Conservation (phyloP, 177 flowering plant genomes). For the Telopea speciosissima region DNA sequence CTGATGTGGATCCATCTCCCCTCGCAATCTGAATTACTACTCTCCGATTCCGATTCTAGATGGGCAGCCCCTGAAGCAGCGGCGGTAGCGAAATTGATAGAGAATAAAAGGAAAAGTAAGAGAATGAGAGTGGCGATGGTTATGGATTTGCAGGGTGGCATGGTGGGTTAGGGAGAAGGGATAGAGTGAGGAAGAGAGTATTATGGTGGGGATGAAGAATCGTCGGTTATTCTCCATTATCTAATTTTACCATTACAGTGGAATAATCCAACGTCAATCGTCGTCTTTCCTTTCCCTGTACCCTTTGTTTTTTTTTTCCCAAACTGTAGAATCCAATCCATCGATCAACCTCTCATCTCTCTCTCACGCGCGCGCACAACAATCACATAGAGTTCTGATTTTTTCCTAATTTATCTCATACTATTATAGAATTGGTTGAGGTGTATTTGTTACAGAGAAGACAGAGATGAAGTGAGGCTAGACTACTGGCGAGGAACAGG, state of each 20-base stretch:
- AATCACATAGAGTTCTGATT: too few species aligned
- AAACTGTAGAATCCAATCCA: too few species aligned
- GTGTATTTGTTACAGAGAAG: too few species aligned
- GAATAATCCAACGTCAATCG: background rate
- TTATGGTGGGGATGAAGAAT: background rate
- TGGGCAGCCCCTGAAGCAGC: background rate
- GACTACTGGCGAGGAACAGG: too few species aligned
- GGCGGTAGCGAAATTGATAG: slow-evolving; percentile 4
- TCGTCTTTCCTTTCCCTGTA: too few species aligned
- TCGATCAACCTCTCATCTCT: too few species aligned
- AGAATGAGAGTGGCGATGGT: slow-evolving; percentile 4
- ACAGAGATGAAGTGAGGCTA: too few species aligned
- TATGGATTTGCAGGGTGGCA: slow-evolving; percentile 13
- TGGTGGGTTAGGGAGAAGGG: background rate
- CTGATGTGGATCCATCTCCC: slow-evolving; percentile 70
- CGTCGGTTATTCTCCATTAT: slow-evolving; percentile 3
- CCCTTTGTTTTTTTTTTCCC: too few species aligned
- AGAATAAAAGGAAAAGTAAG: slow-evolving; percentile 6
- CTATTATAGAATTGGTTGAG: too few species aligned
- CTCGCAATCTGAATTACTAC: slow-evolving; percentile 35
- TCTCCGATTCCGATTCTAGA: slow-evolving; percentile 4
- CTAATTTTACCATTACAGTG: slow-evolving; percentile 1
- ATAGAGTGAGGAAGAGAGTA: slow-evolving; percentile 4
- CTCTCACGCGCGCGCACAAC: too few species aligned
- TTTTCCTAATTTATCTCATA: too few species aligned